Evolutionary conservation across 1,284 basidiomycete species (phyloP).

Genomic region (Heterobasidion parviporum): DNA sequence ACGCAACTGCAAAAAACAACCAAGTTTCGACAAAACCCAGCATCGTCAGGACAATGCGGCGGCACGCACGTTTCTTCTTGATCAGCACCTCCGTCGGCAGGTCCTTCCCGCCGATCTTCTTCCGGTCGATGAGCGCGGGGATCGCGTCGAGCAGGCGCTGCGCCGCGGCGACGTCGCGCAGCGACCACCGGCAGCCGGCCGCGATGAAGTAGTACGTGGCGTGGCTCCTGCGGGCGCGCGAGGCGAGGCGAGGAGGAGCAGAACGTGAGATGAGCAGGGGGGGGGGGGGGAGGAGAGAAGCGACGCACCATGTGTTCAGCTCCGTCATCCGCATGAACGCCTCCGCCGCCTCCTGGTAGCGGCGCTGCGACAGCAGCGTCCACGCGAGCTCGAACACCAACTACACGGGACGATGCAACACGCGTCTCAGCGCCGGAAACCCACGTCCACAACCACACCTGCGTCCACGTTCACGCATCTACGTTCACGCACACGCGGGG

Average conservation of each 20-base stretch:
- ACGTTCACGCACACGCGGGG: not conserved
- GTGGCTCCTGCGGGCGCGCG: slow-evolving; percentile 46
- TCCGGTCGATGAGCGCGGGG: slow-evolving; percentile 49
- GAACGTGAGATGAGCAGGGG: not conserved
- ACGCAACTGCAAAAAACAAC: slow-evolving; percentile 56
- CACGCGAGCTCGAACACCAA: slow-evolving; percentile 72
- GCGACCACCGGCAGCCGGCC: slow-evolving; percentile 55
- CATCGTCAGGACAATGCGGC: too few species aligned
- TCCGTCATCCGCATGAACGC: slow-evolving; percentile 56
- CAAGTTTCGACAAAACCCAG: too few species aligned
- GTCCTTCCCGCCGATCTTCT: slow-evolving; percentile 58
- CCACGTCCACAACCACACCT: not conserved
- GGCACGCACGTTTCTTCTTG: slow-evolving; percentile 52
- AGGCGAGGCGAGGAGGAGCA: not conserved
- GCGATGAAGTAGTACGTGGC: slow-evolving; percentile 72
- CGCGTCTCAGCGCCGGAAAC: not conserved
- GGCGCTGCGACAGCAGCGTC: slow-evolving; percentile 57
- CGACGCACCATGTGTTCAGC: slow-evolving; percentile 57
- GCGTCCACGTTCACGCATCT: not conserved
- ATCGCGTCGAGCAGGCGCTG: slow-evolving; percentile 53
- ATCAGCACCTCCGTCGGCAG: slow-evolving; percentile 70
- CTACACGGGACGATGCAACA: slow-evolving; percentile 22
- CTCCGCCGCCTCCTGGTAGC: slow-evolving; percentile 59
- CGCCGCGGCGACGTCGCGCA: slow-evolving; percentile 43
- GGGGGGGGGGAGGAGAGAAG: not conserved